Conservation (phyloP, 2,329 filamentous ascomycete species). For the Alternaria incomplexa region DNA sequence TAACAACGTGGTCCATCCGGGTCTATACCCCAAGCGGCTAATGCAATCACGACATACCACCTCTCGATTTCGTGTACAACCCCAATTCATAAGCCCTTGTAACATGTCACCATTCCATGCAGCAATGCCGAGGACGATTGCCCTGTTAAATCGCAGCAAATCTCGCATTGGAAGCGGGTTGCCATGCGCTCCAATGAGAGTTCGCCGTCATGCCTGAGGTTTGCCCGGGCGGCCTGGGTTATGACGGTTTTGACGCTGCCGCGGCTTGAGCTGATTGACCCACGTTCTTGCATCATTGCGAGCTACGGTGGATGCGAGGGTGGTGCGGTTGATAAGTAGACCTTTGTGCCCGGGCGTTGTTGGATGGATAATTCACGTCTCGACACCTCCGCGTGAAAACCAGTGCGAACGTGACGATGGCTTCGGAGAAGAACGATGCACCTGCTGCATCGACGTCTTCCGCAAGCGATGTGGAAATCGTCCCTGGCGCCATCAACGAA, state of each 20-base stretch:
- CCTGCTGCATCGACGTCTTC: slow-evolving; percentile 26
- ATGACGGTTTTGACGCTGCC: slow-evolving; percentile 16
- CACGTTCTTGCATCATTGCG: slow-evolving; percentile 43
- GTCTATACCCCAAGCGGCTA: slow-evolving; percentile 4
- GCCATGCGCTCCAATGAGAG: slow-evolving; percentile 25
- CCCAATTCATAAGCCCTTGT: slow-evolving; percentile 6
- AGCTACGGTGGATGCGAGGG: not conserved
- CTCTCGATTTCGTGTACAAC: slow-evolving; percentile 37
- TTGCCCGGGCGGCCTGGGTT: slow-evolving; percentile 1
- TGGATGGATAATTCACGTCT: not conserved
- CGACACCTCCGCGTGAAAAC: not conserved
- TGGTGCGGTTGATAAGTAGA: slow-evolving; percentile 5
- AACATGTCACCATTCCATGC: not conserved
- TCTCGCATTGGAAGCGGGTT: slow-evolving; percentile 4
- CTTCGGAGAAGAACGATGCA: slow-evolving; percentile 26
- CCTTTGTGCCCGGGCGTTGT: not conserved
- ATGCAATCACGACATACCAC: slow-evolving; percentile 44
- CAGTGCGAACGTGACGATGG: slow-evolving; percentile 18
- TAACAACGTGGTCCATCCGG: not conserved
- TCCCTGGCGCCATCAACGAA: slow-evolving; percentile 56
- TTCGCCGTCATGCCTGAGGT: not conserved
- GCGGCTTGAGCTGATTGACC: slow-evolving; percentile 15
- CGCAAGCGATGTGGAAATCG: slow-evolving; percentile 36
- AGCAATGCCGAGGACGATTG: slow-evolving; percentile 6
- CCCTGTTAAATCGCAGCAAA: slow-evolving; percentile 2